These are phyloP conservation scores for Urostyla sp. DNA, from an alignment of 73 alveolate genomes.

Conservation along the genomic window DNA sequence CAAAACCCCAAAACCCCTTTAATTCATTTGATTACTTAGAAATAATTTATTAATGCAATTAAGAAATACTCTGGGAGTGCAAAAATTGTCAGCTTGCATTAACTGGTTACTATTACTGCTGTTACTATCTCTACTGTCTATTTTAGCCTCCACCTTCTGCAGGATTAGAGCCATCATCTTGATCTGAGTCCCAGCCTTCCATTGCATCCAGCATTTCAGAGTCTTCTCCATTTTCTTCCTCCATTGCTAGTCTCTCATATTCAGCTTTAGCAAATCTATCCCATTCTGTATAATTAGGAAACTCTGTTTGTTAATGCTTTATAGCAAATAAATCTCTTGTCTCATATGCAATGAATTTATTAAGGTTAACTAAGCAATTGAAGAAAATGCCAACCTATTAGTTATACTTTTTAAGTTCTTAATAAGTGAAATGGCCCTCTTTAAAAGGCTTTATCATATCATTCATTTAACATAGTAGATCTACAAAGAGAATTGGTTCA, in stretches of 20 bases:
- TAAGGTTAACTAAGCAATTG: constrained; percentile 89
- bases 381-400: constrained; percentile 89
- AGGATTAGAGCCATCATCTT: constrained; percentile 25
- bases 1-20: not conserved
- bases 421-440: constrained; percentile 90
- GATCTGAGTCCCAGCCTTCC: constrained; percentile 77
- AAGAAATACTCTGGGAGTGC: not conserved
- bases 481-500: constrained; percentile 95
- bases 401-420: constrained; percentile 80
- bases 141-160: not conserved
- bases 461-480: constrained; percentile 93
- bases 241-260: constrained; percentile 96
- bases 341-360: constrained; percentile 89
- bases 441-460: constrained; percentile 90
- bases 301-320: constrained; percentile 79
- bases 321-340: constrained; percentile 85
- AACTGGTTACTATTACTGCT: not conserved
- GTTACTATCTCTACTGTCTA: not conserved
- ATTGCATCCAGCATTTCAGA: constrained; percentile 76
- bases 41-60: too few species aligned
- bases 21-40: too few species aligned
- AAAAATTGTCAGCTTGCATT: not conserved
- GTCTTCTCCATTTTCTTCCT: constrained; percentile 97
- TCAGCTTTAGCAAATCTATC: constrained; percentile 97
- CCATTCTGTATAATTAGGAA: constrained; percentile 97